A percentile compares a stretch with the other conserved stretches of the same genome.
These are phyloP conservation scores for Gloeostereum incarnatum DNA, from an alignment of 768 basidiomycete species.

Conservation along the genomic window DNA sequence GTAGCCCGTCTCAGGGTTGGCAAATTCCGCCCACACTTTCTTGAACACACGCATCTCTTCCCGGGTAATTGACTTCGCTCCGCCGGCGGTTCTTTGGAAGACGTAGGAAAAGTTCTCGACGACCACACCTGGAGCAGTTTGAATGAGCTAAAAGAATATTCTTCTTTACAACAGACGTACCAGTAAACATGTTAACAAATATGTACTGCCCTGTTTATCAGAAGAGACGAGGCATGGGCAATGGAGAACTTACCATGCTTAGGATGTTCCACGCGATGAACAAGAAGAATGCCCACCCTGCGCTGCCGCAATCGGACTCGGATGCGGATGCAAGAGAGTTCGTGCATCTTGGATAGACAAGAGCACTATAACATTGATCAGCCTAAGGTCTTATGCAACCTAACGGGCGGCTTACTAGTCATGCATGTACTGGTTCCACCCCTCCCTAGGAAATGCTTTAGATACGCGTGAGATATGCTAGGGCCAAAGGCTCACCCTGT, in stretches of 20 bases:
- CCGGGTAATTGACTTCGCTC: constrained; percentile 74
- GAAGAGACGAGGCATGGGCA: constrained; percentile 2
- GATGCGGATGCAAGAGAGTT: constrained; percentile 30
- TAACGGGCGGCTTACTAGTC: constrained; percentile 57
- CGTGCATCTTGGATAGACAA: constrained; percentile 77
- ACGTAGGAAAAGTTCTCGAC: constrained; percentile 96
- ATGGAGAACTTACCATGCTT: constrained; percentile 63
- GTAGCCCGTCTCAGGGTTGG: constrained; percentile 70
- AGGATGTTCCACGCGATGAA: constrained; percentile 95
- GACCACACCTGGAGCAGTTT: constrained; percentile 53
- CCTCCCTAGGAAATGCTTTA: constrained; percentile 51
- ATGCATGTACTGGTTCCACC: constrained; percentile 98
- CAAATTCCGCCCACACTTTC: constrained; percentile 85
- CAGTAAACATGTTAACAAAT: constrained; percentile 93
- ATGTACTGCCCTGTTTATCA: constrained; percentile 56
- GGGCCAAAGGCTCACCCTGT: constrained; percentile 59
- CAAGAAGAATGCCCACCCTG: constrained; percentile 71
- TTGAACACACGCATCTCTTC: constrained; percentile 94
- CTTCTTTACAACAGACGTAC: constrained; percentile 23
- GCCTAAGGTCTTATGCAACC: constrained; percentile 6
- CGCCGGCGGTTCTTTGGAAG: constrained; percentile 77
- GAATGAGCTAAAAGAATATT: neutral
- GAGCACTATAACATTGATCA: constrained; percentile 36
- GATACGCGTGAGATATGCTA: constrained; percentile 1
- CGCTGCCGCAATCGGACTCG: constrained; percentile 84